Evolutionary conservation across 2,329 filamentous ascomycete species (phyloP), one percentile per base, ranked within the genome.

Genomic region (Byssochlamys sp.): DNA sequence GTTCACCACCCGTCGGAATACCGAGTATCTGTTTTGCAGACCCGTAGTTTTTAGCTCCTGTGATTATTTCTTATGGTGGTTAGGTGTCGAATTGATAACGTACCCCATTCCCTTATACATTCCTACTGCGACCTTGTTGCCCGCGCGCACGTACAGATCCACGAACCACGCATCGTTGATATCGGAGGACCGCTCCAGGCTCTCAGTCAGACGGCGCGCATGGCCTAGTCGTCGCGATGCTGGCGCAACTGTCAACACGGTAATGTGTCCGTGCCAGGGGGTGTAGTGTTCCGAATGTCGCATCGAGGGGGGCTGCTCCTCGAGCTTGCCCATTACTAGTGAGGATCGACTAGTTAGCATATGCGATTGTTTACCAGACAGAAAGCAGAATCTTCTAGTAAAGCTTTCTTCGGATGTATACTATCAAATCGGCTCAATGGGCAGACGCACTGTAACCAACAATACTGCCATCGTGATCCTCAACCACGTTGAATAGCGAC

Each of bases 261-360:
- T 99, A 70, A 99, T 95, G 75, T 99, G 94, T 24, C 91, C 92
- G 77, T 99, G 94, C 90, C 91, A 97, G n/a, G 92, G 92, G n/a
- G 96, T 87, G 76, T 95, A 95, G 76, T 96, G 91, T 67, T 87
- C 81, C 54, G 90, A 94, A 67, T 85, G 85, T 59, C 84, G 81
- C 71, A 88, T 83, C 55, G 85, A 84, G 51, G 89, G 80, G 14
- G 89, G 87, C 56, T 90, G 95, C 62, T 90, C 86, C 78, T 97
- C 92, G 60, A 95, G 83, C 78, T 99, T 99, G 70, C 92, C 94
- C 84, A 99, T 95, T 71, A 99, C 91, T 96, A 63, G 55, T 48
- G 39, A 7, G n/a, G 14, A 24, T 7, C 35, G 24, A 19, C 35
- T 19, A 10, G 39, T 45, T 45, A 45, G 39, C n/a, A 9, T 24